Conservation (phyloP, 306 rosid species). For the Prunus campanulata region DNA sequence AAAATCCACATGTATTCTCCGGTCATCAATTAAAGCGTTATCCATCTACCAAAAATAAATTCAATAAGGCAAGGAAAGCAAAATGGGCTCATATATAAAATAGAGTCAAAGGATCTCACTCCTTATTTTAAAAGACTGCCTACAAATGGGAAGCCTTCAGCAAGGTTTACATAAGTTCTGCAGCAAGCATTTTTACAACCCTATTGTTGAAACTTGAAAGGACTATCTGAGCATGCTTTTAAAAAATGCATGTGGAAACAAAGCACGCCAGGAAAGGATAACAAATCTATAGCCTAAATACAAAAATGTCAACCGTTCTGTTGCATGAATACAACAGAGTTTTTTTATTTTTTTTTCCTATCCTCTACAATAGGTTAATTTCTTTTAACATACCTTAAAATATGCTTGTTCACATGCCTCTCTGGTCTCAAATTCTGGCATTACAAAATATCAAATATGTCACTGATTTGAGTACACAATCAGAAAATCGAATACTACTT, state of each 20-base stretch:
- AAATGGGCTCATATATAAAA: constrained; percentile 2
- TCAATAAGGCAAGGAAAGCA: constrained; percentile 10
- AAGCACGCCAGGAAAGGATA: background rate
- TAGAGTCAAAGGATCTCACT: background rate
- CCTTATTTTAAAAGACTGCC: background rate
- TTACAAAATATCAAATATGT: background rate
- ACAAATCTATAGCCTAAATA: background rate
- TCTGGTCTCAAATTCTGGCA: constrained; percentile 74
- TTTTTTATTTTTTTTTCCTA: background rate
- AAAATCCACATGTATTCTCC: constrained; percentile 97
- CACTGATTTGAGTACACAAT: constrained; percentile 19
- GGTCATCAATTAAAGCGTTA: constrained; percentile 93
- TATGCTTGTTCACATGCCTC: constrained; percentile 86
- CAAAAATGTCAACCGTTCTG: background rate
- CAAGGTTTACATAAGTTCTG: background rate
- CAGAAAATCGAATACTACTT: constrained; percentile 1
- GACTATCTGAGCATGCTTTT: background rate
- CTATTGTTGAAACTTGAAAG: background rate
- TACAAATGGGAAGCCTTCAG: constrained; percentile 5
- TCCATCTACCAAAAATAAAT: constrained; percentile 65
- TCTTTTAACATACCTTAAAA: constrained; percentile 67
- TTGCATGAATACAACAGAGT: background rate
- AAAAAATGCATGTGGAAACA: background rate
- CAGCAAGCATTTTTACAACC: background rate
- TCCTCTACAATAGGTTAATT: background rate